These are phyloP conservation scores for Setaria italica DNA, from an alignment of 202 grass and related monocot genomes.

Conservation along the genomic window DNA sequence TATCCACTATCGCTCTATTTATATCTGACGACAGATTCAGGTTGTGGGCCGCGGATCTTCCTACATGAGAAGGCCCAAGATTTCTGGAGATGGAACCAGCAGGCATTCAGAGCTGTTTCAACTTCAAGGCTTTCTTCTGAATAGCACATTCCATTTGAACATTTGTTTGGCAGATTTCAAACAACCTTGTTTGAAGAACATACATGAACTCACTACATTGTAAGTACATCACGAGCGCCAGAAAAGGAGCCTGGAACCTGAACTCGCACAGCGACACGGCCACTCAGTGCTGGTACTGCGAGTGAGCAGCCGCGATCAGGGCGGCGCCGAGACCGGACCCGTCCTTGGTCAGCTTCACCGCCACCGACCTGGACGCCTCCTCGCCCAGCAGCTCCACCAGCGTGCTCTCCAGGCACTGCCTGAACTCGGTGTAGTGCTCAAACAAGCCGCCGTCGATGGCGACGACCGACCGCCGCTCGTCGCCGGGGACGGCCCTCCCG, in stretches of 20 bases:
- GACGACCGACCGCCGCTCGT: slow-evolving; percentile 51
- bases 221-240: too few species aligned
- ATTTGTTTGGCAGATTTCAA: too few species aligned
- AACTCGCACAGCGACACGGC: background rate
- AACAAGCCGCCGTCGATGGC: slow-evolving; percentile 84
- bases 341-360: slow-evolving; percentile 65
- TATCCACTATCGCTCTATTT: too few species aligned
- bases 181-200: too few species aligned
- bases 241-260: background rate
- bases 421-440: slow-evolving; percentile 66
- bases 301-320: slow-evolving; percentile 72
- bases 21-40: too few species aligned
- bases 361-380: slow-evolving; percentile 48
- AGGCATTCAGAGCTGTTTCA: too few species aligned
- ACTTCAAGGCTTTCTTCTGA: background rate
- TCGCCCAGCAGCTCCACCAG: slow-evolving; percentile 70
- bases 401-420: slow-evolving; percentile 62
- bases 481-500: slow-evolving; percentile 24
- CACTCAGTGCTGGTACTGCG: slow-evolving; percentile 44
- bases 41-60: too few species aligned
- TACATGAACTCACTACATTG: too few species aligned
- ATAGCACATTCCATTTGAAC: background rate
- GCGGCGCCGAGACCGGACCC: slow-evolving; percentile 80
- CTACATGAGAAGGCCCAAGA: too few species aligned
- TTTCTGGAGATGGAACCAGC: too few species aligned